These are phyloP conservation scores for Graphiopsis chlorocephala DNA, from an alignment of 2,329 filamentous ascomycete species.

Conservation along the genomic window DNA sequence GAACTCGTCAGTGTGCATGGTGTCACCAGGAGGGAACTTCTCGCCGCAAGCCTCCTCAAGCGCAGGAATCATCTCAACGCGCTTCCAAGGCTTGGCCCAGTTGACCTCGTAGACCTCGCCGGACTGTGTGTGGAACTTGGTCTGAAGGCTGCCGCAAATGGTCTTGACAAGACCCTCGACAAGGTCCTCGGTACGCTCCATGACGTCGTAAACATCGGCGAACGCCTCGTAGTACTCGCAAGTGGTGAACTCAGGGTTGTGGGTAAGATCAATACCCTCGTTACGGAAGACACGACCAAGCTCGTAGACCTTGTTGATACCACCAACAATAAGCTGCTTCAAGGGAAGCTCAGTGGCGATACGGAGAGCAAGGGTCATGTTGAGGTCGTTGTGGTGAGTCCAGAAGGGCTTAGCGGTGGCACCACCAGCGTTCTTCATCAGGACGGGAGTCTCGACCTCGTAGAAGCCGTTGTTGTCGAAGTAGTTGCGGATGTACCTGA, in stretches of 20 bases:
- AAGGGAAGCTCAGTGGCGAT: constrained; percentile 94
- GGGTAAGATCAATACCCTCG: constrained; percentile 84
- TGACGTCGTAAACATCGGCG: constrained; percentile 80
- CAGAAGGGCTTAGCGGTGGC: constrained; percentile 93
- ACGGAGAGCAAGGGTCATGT: constrained; percentile 93
- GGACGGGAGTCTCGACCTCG: constrained; percentile 96
- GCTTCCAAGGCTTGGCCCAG: constrained; percentile 92
- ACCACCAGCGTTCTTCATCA: constrained; percentile 92
- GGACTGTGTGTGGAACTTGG: constrained; percentile 75
- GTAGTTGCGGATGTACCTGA: constrained; percentile 83
- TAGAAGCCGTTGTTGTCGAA: constrained; percentile 83
- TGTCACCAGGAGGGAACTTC: constrained; percentile 86
- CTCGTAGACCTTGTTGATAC: constrained; percentile 91
- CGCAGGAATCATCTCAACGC: constrained; percentile 92
- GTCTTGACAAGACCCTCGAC: constrained; percentile 86
- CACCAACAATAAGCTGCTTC: constrained; percentile 94
- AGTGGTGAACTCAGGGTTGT: constrained; percentile 98
- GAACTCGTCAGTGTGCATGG: constrained; percentile 86
- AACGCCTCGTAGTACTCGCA: constrained; percentile 96
- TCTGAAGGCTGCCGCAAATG: constrained; percentile 62
- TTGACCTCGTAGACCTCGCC: constrained; percentile 89
- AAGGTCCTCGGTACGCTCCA: constrained; percentile 89
- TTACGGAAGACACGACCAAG: constrained; percentile 95
- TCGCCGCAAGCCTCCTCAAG: constrained; percentile 87
- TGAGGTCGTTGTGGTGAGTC: constrained; percentile 92